These are phyloP conservation scores for Akanthomyces uredinophilus DNA, from an alignment of 2,329 filamentous ascomycete species.

Conservation along the genomic window DNA sequence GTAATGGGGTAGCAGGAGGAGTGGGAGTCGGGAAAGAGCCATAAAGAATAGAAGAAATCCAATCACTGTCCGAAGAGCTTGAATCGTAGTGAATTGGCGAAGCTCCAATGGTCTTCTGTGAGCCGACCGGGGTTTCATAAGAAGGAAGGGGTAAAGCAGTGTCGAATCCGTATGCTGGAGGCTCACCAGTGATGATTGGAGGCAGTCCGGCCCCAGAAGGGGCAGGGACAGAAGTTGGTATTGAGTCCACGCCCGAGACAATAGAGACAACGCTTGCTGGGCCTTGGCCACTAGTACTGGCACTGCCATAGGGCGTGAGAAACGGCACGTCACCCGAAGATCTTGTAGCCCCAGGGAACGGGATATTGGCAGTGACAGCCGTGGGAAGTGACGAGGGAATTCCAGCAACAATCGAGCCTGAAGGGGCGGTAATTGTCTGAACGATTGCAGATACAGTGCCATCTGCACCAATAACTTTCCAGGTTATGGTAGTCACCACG, in stretches of 20 bases:
- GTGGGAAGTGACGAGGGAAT: not conserved
- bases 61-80: conserved; percentile 5
- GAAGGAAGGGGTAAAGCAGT: not conserved
- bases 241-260: conserved; percentile 4
- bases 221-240: not conserved
- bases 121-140: not conserved
- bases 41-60: conserved; percentile 14
- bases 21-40: conserved; percentile 26
- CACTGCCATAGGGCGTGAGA: conserved; percentile 1
- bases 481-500: conserved; percentile 4
- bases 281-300: not conserved
- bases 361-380: conserved; percentile 3
- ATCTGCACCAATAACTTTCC: conserved; percentile 11
- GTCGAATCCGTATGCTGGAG: conserved; percentile 8
- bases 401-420: not conserved
- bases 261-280: not conserved
- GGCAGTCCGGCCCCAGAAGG: not conserved
- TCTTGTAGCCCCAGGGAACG: not conserved
- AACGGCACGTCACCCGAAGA: not conserved
- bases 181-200: not conserved
- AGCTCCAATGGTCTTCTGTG: not conserved
- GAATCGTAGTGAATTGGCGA: not conserved
- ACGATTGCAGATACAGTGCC: conserved; percentile 5
- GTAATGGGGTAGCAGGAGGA: conserved; percentile 24
- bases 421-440: conserved; percentile 1